phyloP scores from a whole-genome alignment of 1,284 basidiomycete genomes.

The Trichosporon sp. region DNA sequence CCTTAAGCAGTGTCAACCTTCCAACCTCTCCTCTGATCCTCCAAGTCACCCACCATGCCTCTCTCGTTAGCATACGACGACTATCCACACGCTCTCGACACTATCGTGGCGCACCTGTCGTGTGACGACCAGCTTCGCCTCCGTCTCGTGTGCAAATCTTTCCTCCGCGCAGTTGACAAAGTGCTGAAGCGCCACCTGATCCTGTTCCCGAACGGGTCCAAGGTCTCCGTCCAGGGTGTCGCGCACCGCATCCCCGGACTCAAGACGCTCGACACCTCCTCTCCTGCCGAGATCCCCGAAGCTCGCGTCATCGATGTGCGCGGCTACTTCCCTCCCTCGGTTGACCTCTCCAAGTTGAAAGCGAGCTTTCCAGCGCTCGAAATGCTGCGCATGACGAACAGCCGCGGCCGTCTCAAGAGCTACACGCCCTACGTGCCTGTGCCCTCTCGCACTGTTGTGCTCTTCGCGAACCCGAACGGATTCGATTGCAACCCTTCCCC shows the following conservation, averaged over 20 bases:
- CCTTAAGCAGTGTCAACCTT: background rate
- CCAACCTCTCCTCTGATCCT: background rate
- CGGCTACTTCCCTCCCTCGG: background rate
- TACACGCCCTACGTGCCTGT: constrained; percentile 16
- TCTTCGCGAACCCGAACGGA: constrained; percentile 10
- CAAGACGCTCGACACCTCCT: background rate
- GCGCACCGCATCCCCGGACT: constrained; percentile 3
- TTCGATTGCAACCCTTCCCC: constrained; percentile 5
- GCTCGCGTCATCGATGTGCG: constrained; percentile 7
- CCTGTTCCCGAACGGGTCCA: background rate
- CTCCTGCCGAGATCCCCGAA: background rate
- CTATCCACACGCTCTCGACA: background rate
- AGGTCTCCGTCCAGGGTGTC: background rate
- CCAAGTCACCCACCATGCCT: background rate
- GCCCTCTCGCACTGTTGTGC: background rate
- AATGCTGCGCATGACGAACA: constrained; percentile 5
- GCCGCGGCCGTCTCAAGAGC: background rate
- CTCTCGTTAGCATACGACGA: background rate
- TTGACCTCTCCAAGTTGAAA: background rate
- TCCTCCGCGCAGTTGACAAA: background rate
- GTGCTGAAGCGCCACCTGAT: background rate
- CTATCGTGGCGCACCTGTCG: background rate
- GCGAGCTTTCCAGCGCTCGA: background rate
- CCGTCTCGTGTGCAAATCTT: background rate
- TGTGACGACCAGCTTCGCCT: background rate